Conservation (phyloP, 2,329 filamentous ascomycete species). For the Colletotrichum sansevieriae region DNA sequence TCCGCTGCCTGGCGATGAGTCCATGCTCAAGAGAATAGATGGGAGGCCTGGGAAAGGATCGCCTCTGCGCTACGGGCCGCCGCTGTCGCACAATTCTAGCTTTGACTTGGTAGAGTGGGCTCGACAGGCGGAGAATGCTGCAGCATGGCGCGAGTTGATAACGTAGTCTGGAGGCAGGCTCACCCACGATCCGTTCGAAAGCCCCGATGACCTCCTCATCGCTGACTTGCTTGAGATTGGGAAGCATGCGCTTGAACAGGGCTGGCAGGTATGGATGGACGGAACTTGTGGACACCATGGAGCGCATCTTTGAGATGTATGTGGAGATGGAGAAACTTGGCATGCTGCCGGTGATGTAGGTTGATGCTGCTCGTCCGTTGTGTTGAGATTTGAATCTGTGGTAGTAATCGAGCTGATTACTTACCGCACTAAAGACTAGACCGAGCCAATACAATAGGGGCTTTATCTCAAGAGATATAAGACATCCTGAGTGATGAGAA, state of each 20-base stretch:
- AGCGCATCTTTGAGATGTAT: constrained; percentile 25
- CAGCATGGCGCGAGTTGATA: constrained; percentile 10
- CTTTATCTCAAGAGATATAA: no score
- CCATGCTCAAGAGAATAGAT: background rate
- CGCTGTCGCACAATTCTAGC: constrained; percentile 2
- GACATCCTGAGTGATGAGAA: no score
- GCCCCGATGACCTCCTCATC: background rate
- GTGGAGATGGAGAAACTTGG: constrained; percentile 20
- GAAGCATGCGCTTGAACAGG: constrained; percentile 13
- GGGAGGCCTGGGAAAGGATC: background rate
- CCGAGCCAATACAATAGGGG: no score
- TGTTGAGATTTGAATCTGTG: background rate
- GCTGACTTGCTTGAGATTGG: background rate
- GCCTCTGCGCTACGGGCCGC: constrained; percentile 20
- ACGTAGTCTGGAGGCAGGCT: constrained; percentile 10
- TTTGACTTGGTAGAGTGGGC: constrained; percentile 12
- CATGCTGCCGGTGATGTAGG: constrained; percentile 21
- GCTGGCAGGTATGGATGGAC: constrained; percentile 16
- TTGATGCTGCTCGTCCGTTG: constrained; percentile 14
- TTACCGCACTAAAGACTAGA: no score
- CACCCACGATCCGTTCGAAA: constrained; percentile 3
- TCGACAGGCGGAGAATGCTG: background rate
- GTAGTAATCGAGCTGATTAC: no score
- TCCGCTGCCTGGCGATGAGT: constrained; percentile 11
- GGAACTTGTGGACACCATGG: constrained; percentile 23